Conservation (phyloP, 768 basidiomycete genomes). For the Strobilomyces dryophilus region DNA sequence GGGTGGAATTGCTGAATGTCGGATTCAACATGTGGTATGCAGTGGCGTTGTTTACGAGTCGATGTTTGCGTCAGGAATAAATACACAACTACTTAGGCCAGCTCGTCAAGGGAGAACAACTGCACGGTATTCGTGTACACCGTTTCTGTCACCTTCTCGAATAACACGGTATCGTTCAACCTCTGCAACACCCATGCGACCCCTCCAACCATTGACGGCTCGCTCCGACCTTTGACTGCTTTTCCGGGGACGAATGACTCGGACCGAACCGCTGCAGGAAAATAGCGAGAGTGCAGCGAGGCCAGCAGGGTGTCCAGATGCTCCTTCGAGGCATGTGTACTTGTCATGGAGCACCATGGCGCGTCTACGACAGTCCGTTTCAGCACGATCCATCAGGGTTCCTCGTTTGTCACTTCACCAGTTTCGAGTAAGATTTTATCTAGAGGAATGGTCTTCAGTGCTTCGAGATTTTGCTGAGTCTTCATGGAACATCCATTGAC, state of each 20-base stretch:
- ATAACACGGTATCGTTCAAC: conserved; percentile 40
- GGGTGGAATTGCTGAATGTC: conserved; percentile 1
- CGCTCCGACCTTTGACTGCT: conserved; percentile 74
- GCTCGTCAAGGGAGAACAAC: conserved; percentile 51
- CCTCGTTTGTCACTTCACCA: conserved; percentile 36
- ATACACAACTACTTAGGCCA: neutral
- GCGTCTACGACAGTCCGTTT: conserved; percentile 41
- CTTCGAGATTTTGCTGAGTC: conserved; percentile 58
- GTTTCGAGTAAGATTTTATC: conserved; percentile 71
- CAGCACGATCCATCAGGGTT: neutral
- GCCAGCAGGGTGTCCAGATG: conserved; percentile 47
- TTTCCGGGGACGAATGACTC: conserved; percentile 57
- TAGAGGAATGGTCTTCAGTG: conserved; percentile 51
- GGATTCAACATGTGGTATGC: conserved; percentile 11
- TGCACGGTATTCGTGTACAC: conserved; percentile 62
- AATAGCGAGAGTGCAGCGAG: conserved; percentile 44
- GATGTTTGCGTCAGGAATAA: too few relatives aligned
- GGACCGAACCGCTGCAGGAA: conserved; percentile 48
- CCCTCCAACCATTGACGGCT: conserved; percentile 60
- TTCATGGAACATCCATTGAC: conserved; percentile 79
- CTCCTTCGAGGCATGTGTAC: conserved; percentile 56
- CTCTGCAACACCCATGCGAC: conserved; percentile 69
- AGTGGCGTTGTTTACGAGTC: too few relatives aligned
- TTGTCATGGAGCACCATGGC: conserved; percentile 70
- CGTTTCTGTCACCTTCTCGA: conserved; percentile 53